phyloP scores from a whole-genome alignment of 2,329 filamentous ascomycete genomes.

The Coccinonectria pachysandricola region DNA sequence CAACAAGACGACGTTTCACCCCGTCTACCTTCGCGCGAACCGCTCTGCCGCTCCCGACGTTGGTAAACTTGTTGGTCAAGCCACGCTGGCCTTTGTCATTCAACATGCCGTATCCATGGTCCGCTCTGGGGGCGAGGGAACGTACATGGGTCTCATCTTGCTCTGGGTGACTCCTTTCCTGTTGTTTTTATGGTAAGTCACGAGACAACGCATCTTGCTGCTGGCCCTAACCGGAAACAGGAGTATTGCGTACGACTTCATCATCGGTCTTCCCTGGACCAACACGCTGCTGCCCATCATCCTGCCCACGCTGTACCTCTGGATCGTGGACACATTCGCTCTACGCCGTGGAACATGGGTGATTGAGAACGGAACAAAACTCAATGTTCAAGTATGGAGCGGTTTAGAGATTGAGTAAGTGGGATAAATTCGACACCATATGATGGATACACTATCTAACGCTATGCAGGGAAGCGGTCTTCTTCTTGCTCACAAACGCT shows the following conservation, averaged over 20 bases:
- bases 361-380: conserved; percentile 57
- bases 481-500: conserved; percentile 61
- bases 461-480: conserved; percentile 46
- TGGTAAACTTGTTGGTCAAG: conserved; percentile 37
- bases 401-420: conserved; percentile 53
- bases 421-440: too few relatives aligned
- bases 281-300: conserved; percentile 50
- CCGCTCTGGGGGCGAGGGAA: conserved; percentile 39
- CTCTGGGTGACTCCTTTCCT: conserved; percentile 59
- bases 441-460: too few relatives aligned
- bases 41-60: too few relatives aligned
- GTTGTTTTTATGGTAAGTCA: conserved; percentile 30
- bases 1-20: conserved; percentile 51
- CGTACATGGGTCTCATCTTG: conserved; percentile 61
- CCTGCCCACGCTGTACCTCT: conserved; percentile 58
- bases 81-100: conserved; percentile 33
- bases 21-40: conserved; percentile 29
- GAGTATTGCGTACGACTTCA: conserved; percentile 52
- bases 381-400: conserved; percentile 51
- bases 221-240: conserved; percentile 32
- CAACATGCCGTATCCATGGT: conserved; percentile 32
- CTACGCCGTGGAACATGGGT: conserved; percentile 61
- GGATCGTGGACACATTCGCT: conserved; percentile 61
- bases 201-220: too few relatives aligned
- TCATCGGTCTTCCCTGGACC: conserved; percentile 46